Base-by-base conservation (phyloP, 192 early-diverging fungal genomes). In the Jimgerdemannia flammicorona region DNA sequence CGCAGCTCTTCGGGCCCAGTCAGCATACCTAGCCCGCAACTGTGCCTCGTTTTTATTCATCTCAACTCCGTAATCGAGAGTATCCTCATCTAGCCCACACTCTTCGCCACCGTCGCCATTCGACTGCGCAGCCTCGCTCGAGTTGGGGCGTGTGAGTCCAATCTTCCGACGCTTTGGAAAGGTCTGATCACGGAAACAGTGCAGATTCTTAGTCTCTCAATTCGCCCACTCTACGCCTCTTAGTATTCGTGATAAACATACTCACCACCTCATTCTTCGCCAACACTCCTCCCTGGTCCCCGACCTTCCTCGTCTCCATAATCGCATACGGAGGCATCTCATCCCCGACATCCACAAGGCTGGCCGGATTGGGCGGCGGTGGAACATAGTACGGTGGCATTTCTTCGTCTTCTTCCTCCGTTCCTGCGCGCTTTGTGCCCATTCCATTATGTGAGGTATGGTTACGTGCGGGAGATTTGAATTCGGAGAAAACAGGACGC, bases 131-230 rank as follows among this genome's bases (percentile, higher is more conserved):
- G 49, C 49, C 8, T 59, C 49, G 14, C 49, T 59, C 14, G 18
- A 68, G 40, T 18, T 68, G 19, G 67, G 67, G 29, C 67, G 67
- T 19, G 67, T 68, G 29, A 68, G 40, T 9, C 67, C 67, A 68
- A 68, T 68, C 67, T 68, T 68, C 19, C 67, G 67, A 20, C 67
- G 67, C 40, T 68, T 68, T 1, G 29, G 67, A 68, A 59, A 59
- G 49, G 14, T 59, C 49, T 59, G 49, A 59, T 10, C 49, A 59
- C 49, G 2, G 49, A 59, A 59, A 59, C 6, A 14, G 9, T 68
- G 8, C 40, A 41, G 19, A 40, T 68, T 8, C 19, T 68, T 68
- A 41, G 18, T 40, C 18, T 40, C 19, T 20, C 67, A 18, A 4
- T 68, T 68, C 9, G 2, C 49, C 14, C 49, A 18, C 7, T 19